Evolutionary conservation across 257 asterid species (phyloP).

Genomic region (Rubia yunnanensis): DNA sequence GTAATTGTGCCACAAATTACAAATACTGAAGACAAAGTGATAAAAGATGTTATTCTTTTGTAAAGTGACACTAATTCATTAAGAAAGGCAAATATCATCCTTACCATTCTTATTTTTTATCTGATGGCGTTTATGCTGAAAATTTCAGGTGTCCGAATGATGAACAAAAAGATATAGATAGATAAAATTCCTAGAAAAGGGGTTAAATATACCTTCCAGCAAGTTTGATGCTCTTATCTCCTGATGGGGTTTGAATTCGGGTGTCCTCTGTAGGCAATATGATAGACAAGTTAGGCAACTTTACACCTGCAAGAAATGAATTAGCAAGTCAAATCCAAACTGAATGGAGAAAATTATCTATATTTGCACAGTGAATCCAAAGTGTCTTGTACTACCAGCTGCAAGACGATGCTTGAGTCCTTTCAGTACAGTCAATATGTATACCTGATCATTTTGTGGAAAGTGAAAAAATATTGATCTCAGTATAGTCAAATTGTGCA

Average conservation of each 20-base stretch:
- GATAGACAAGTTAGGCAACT: conserved; percentile 65
- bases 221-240: conserved; percentile 55
- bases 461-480: not conserved
- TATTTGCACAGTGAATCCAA: conserved; percentile 2
- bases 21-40: not conserved
- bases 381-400: conserved; percentile 57
- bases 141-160: no score
- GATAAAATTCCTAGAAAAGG: not conserved
- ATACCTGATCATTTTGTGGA: conserved; percentile 54
- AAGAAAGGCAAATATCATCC: no score
- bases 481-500: not conserved
- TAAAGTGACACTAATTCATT: not conserved
- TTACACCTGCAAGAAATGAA: conserved; percentile 50
- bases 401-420: conserved; percentile 95
- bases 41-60: not conserved
- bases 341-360: not conserved
- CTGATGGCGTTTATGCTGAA: no score
- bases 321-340: not conserved
- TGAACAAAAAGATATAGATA: no score
- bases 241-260: conserved; percentile 52
- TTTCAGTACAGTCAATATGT: conserved; percentile 78
- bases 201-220: conserved; percentile 56
- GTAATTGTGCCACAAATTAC: not conserved
- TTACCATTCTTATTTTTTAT: no score
- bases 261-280: conserved; percentile 56